A percentile compares a stretch with the other conserved stretches of the same genome.
Conservation (phyloP, 2,329 filamentous ascomycete genomes). For the Penicillium thymicola region DNA sequence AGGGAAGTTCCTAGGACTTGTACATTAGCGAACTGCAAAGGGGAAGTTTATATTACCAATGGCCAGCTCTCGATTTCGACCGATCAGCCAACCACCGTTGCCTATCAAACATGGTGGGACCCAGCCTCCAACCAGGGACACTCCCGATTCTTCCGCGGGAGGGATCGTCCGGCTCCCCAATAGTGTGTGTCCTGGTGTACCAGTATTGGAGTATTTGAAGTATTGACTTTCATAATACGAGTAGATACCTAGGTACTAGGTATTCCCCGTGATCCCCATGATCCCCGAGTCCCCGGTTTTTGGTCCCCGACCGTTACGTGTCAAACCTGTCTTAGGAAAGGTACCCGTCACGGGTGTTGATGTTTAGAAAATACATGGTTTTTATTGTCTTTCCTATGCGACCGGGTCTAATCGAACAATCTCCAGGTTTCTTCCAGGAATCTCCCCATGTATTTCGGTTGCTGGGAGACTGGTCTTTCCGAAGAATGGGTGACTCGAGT, state of each 20-base stretch:
- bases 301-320: slow-evolving; percentile 29
- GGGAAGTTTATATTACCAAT: no score
- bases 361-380: not conserved
- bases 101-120: slow-evolving; percentile 1
- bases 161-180: slow-evolving; percentile 14
- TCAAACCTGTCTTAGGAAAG: slow-evolving; percentile 28
- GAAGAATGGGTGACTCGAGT: not conserved
- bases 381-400: not conserved
- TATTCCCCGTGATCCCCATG: slow-evolving; percentile 4
- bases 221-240: not conserved
- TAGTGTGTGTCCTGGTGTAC: not conserved
- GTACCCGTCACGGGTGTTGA: slow-evolving; percentile 5
- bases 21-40: not conserved
- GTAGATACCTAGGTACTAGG: not conserved
- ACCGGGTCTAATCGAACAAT: not conserved
- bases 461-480: not conserved
- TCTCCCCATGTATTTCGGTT: not conserved
- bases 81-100: no score
- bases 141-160: slow-evolving; percentile 14
- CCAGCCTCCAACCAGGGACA: slow-evolving; percentile 11
- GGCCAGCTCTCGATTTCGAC: no score
- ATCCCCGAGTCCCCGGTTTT: slow-evolving; percentile 11
- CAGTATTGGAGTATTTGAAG: slow-evolving; percentile 1
- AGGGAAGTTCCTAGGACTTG: not conserved
- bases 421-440: no score